These are phyloP conservation scores for Clonostachys rosea DNA, from an alignment of 2,329 filamentous ascomycete genomes.

Conservation along the genomic window DNA sequence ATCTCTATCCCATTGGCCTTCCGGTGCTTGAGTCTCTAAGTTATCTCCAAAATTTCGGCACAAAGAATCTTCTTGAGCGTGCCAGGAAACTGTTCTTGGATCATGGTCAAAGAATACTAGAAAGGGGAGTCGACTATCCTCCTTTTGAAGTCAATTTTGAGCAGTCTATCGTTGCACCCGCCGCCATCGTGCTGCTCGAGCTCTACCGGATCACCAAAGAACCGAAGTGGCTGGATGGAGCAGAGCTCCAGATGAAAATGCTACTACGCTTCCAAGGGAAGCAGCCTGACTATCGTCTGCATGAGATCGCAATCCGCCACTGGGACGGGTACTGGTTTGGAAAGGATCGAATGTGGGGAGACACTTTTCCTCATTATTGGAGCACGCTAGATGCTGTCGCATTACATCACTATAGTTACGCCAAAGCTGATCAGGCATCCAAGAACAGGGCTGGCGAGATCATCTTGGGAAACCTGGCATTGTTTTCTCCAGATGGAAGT, in stretches of 20 bases:
- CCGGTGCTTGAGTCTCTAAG: background rate
- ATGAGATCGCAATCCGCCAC: background rate
- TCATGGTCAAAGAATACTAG: background rate
- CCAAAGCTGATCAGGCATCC: background rate
- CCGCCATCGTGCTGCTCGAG: background rate
- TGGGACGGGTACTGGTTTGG: background rate
- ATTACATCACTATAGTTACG: background rate
- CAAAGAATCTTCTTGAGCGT: background rate
- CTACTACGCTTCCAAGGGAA: background rate
- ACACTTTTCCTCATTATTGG: background rate
- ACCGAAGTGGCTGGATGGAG: background rate
- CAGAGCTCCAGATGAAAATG: background rate
- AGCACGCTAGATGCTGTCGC: background rate
- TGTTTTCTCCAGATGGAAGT: background rate
- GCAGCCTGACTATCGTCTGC: background rate
- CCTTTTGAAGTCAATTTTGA: background rate
- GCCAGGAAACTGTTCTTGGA: background rate
- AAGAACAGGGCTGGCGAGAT: background rate
- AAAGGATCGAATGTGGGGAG: background rate
- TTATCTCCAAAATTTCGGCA: background rate
- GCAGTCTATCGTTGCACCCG: background rate
- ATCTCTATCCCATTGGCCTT: background rate
- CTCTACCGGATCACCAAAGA: constrained; percentile 13
- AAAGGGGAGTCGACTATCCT: background rate
- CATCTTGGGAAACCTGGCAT: background rate